Conservation (phyloP, 2,329 filamentous ascomycete genomes). For the Pseudogymnoascus sp. region DNA sequence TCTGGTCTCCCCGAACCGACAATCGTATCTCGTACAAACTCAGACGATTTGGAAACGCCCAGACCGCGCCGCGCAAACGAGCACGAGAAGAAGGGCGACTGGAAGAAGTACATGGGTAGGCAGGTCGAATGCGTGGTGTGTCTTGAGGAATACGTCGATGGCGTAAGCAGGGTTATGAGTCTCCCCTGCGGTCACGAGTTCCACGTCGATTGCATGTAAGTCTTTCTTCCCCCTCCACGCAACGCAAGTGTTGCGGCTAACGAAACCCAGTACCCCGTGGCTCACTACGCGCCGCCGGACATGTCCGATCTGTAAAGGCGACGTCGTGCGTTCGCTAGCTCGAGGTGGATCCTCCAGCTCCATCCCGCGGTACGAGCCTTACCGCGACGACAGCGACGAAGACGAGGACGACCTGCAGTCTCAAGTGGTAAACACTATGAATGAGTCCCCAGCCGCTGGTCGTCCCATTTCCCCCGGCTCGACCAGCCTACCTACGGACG, state of each 20-base stretch:
- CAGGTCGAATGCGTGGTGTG: conserved; percentile 92
- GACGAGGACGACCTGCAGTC: conserved; percentile 28
- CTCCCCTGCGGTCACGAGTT: conserved; percentile 96
- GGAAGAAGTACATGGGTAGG: conserved; percentile 59
- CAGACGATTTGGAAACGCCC: conserved; percentile 27
- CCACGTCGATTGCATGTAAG: conserved; percentile 97
- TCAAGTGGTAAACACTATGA: not conserved
- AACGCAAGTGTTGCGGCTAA: conserved; percentile 10
- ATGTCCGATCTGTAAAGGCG: conserved; percentile 98
- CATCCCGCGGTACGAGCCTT: conserved; percentile 26
- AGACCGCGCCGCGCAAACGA: conserved; percentile 25
- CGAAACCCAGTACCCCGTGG: conserved; percentile 72
- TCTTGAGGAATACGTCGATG: conserved; percentile 91
- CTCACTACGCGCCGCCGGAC: conserved; percentile 88
- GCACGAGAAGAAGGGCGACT: conserved; percentile 48
- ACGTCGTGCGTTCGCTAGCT: conserved; percentile 71
- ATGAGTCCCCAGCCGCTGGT: not conserved
- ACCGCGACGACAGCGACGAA: conserved; percentile 31
- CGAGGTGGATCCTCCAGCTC: conserved; percentile 28
- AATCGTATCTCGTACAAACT: conserved; percentile 38
- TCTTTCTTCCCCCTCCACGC: conserved; percentile 27
- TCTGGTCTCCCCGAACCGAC: conserved; percentile 50
- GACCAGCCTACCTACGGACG: conserved; percentile 20
- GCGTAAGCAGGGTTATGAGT: conserved; percentile 92
- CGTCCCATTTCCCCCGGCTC: not conserved